Evolutionary conservation across 2,329 filamentous ascomycete species (phyloP).

Genomic region (Hypomyces rosellus): DNA sequence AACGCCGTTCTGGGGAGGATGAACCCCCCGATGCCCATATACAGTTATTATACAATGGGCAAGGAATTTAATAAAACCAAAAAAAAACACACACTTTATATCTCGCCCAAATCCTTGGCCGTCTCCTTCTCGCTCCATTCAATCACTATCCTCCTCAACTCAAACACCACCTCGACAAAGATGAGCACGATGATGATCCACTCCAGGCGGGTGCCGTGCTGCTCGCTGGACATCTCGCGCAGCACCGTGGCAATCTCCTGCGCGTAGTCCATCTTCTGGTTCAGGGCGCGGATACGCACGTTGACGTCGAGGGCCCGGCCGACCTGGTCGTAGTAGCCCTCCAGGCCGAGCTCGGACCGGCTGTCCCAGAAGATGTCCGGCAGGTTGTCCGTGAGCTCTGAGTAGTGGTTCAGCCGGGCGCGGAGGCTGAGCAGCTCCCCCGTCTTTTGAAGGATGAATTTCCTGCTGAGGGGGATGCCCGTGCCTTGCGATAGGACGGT

Average conservation of each 20-base stretch:
- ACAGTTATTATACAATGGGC: background rate
- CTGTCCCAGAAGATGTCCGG: conserved; percentile 98
- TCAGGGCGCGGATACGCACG: conserved; percentile 82
- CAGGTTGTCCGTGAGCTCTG: conserved; percentile 87
- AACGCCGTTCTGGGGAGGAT: too few species aligned
- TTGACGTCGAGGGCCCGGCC: conserved; percentile 85
- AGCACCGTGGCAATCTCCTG: conserved; percentile 89
- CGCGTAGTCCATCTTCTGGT: conserved; percentile 97
- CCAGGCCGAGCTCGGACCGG: conserved; percentile 78
- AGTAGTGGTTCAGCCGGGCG: conserved; percentile 93
- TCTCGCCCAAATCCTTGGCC: background rate
- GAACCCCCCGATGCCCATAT: too few species aligned
- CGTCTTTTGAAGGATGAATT: conserved; percentile 86
- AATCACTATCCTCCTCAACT: conserved; percentile 66
- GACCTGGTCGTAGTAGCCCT: conserved; percentile 92
- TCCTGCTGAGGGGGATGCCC: conserved; percentile 43
- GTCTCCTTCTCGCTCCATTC: conserved; percentile 42
- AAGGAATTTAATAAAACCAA: background rate
- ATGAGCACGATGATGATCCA: conserved; percentile 96
- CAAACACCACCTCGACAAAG: conserved; percentile 84
- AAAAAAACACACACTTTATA: background rate
- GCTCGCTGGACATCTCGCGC: conserved; percentile 82
- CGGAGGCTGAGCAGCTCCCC: conserved; percentile 85
- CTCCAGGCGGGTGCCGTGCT: conserved; percentile 80
- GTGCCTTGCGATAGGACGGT: conserved; percentile 63